Conservation (phyloP, 2,329 filamentous ascomycete genomes). For the Neopestalotiopsis sp. region DNA sequence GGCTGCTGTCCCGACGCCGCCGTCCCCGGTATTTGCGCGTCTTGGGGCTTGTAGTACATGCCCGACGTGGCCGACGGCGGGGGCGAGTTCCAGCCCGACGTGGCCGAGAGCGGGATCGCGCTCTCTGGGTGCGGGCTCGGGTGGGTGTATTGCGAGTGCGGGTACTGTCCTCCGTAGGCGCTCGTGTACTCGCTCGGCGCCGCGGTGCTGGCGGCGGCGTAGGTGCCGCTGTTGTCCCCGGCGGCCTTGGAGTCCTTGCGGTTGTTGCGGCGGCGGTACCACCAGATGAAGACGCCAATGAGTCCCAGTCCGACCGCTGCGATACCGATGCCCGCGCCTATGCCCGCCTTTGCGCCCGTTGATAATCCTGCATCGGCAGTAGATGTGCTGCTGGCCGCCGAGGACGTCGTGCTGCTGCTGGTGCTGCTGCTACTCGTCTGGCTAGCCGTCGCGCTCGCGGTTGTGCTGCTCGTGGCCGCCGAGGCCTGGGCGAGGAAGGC, state of each 20-base stretch:
- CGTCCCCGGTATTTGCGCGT: not conserved
- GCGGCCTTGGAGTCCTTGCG: not conserved
- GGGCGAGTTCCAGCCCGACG: not conserved
- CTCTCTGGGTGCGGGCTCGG: constrained; percentile 1
- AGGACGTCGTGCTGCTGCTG: constrained; percentile 18
- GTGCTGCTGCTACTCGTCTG: constrained; percentile 19
- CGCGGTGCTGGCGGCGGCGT: not conserved
- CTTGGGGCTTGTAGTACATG: constrained; percentile 9
- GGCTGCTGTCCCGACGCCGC: constrained; percentile 10
- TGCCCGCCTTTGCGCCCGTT: constrained; percentile 42
- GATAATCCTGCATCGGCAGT: constrained; percentile 33
- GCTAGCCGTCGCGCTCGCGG: constrained; percentile 23
- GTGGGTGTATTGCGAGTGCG: not conserved
- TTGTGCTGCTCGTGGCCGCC: constrained; percentile 25
- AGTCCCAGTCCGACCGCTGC: constrained; percentile 29
- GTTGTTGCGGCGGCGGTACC: constrained; percentile 25
- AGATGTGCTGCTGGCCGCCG: constrained; percentile 21
- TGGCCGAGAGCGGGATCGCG: constrained; percentile 4
- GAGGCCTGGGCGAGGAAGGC: constrained; percentile 45
- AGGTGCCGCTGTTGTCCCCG: not conserved
- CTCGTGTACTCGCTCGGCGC: constrained; percentile 7
- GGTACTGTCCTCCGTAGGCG: not conserved
- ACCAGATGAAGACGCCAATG: constrained; percentile 34
- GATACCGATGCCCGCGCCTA: constrained; percentile 43
- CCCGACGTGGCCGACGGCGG: not conserved